These are phyloP conservation scores for Colletotrichum sansevieriae DNA, from an alignment of 2,329 filamentous ascomycete species.

Conservation along the genomic window DNA sequence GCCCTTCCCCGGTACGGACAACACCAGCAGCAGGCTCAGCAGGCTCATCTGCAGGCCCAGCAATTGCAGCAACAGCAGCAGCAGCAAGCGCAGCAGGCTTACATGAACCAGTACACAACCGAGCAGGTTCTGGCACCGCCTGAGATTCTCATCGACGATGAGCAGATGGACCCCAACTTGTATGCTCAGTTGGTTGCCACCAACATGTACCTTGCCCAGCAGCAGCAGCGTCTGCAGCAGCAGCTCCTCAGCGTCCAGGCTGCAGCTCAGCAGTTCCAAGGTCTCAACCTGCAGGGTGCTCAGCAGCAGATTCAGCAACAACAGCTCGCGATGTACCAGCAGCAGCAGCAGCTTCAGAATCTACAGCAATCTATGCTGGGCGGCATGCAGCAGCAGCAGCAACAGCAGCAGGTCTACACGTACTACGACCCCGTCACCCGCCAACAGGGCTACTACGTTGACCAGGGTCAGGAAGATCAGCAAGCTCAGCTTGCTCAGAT, in stretches of 20 bases:
- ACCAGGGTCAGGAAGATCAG: conserved; percentile 70
- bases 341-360: conserved; percentile 57
- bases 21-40: conserved; percentile 47
- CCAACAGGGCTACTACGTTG: conserved; percentile 84
- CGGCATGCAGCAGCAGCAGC: conserved; percentile 61
- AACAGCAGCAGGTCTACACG: conserved; percentile 83
- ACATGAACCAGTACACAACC: conserved; percentile 67
- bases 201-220: conserved; percentile 91
- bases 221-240: conserved; percentile 95
- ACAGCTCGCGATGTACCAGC: conserved; percentile 59
- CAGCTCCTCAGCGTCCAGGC: conserved; percentile 88
- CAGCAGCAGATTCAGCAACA: conserved; percentile 62
- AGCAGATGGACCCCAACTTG: conserved; percentile 85
- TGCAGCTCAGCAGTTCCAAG: conserved; percentile 85
- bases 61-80: conserved; percentile 39
- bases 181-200: conserved; percentile 92
- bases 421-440: conserved; percentile 90
- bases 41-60: conserved; percentile 45
- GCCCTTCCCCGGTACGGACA: conserved; percentile 64
- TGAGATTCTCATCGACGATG: conserved; percentile 79
- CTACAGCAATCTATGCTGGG: conserved; percentile 59
- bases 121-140: conserved; percentile 92
- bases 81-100: conserved; percentile 46
- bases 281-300: conserved; percentile 74
- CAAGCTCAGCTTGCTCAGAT: conserved; percentile 44